Conservation (phyloP, 2,329 filamentous ascomycete genomes). For the Colletotrichum sp. region DNA sequence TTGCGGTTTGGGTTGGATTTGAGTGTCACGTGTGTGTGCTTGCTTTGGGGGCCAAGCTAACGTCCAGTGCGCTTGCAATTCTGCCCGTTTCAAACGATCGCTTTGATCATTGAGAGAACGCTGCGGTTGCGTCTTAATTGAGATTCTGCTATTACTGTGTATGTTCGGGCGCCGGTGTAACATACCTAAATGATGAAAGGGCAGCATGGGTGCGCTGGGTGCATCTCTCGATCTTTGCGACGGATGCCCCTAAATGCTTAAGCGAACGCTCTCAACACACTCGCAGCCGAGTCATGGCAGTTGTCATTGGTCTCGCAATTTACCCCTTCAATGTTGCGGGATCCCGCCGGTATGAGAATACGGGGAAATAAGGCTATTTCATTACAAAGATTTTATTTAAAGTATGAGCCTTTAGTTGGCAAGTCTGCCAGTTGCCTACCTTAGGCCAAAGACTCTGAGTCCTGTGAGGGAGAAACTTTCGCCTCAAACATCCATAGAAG, state of each 20-base stretch:
- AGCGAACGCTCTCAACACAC: not conserved
- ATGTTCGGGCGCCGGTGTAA: not conserved
- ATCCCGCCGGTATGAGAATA: not conserved
- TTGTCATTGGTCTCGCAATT: not conserved
- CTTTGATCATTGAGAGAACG: not conserved
- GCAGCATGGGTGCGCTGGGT: not conserved
- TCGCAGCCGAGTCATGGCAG: not conserved
- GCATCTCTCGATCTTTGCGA: not conserved
- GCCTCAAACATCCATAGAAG: not conserved
- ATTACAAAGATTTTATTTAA: not conserved
- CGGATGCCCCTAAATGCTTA: not conserved
- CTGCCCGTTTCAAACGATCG: not conserved
- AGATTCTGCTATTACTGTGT: not conserved
- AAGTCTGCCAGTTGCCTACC: not conserved
- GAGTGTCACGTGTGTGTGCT: not conserved
- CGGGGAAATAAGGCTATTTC: not conserved
- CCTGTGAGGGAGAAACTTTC: not conserved
- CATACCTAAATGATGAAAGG: not conserved
- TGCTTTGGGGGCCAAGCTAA: not conserved
- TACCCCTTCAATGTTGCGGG: not conserved
- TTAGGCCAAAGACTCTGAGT: not conserved
- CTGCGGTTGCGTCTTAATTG: not conserved
- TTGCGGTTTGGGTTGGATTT: not conserved
- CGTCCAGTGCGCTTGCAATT: not conserved
- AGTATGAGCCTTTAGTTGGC: not conserved